These are phyloP conservation scores for Aspergillus ochraceoroseus DNA, from an alignment of 2,329 filamentous ascomycete species.

Conservation along the genomic window DNA sequence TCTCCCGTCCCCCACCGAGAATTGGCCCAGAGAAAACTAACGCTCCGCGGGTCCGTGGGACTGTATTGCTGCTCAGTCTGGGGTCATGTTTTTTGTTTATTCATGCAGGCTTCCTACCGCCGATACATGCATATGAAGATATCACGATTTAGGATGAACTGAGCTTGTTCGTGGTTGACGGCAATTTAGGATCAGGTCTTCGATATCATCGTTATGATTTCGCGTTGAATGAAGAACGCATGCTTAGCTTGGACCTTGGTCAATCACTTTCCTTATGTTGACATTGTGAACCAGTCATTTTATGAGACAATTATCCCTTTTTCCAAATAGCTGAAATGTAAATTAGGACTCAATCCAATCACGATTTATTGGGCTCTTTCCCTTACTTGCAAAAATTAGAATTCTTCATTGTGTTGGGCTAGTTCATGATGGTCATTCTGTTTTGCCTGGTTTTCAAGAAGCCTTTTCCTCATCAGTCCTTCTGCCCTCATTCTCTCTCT, in stretches of 20 bases:
- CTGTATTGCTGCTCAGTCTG: background rate
- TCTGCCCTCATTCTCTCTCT: conserved; percentile 41
- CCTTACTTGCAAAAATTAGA: background rate
- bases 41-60: too few species aligned
- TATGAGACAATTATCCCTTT: too few species aligned
- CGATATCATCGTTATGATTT: conserved; percentile 11
- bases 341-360: too few species aligned
- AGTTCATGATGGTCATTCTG: background rate
- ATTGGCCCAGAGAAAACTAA: background rate
- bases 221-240: conserved; percentile 6
- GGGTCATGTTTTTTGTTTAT: conserved; percentile 1
- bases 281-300: too few species aligned
- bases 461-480: conserved; percentile 36
- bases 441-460: conserved; percentile 19
- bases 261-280: too few species aligned
- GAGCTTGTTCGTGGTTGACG: conserved; percentile 1
- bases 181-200: conserved; percentile 6
- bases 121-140: background rate
- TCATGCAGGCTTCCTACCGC: background rate
- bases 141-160: background rate
- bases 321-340: too few species aligned
- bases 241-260: background rate
- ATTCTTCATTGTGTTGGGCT: conserved; percentile 2
- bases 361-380: background rate
- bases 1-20: conserved; percentile 13